These are phyloP conservation scores for Globisporangium perplexum DNA, from an alignment of 352 stramenopile genomes.

Conservation along the genomic window DNA sequence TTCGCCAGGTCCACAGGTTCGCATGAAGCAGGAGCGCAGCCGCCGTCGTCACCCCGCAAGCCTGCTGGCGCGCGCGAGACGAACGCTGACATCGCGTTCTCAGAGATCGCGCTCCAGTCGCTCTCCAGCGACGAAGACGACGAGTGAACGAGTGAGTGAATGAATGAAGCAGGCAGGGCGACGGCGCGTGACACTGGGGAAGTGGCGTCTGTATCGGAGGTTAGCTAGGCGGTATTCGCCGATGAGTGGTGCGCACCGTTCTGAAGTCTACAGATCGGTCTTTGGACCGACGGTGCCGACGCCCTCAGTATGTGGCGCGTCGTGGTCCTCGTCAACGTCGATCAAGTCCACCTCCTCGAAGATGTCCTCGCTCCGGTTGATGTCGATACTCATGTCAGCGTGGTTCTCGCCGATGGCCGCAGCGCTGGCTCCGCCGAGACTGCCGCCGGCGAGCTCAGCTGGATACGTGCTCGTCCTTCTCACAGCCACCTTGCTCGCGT, in stretches of 20 bases:
- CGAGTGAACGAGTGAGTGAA: constrained; percentile 16
- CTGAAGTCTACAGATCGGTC: not conserved
- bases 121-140: constrained; percentile 3
- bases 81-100: constrained; percentile 39
- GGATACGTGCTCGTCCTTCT: constrained; percentile 12
- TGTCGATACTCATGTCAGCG: constrained; percentile 24
- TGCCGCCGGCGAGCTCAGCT: constrained; percentile 5
- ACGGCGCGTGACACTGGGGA: not conserved
- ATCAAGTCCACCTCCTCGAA: constrained; percentile 30
- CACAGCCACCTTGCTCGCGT: constrained; percentile 9
- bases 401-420: constrained; percentile 17
- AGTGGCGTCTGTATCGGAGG: not conserved
- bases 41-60: constrained; percentile 10
- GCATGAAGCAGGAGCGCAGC: not conserved
- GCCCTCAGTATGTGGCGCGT: not conserved
- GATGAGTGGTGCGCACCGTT: too few relatives aligned
- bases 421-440: not conserved
- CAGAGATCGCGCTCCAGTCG: constrained; percentile 58
- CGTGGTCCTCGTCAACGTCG: not conserved
- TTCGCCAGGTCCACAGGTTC: constrained; percentile 13
- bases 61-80: not conserved
- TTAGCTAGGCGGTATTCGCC: not conserved
- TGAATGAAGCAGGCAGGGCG: constrained; percentile 10
- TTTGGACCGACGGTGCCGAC: not conserved
- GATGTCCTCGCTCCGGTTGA: constrained; percentile 54